These are phyloP conservation scores for Alisma plantagoaquatica DNA, from an alignment of 106 monocot species.

Conservation along the genomic window DNA sequence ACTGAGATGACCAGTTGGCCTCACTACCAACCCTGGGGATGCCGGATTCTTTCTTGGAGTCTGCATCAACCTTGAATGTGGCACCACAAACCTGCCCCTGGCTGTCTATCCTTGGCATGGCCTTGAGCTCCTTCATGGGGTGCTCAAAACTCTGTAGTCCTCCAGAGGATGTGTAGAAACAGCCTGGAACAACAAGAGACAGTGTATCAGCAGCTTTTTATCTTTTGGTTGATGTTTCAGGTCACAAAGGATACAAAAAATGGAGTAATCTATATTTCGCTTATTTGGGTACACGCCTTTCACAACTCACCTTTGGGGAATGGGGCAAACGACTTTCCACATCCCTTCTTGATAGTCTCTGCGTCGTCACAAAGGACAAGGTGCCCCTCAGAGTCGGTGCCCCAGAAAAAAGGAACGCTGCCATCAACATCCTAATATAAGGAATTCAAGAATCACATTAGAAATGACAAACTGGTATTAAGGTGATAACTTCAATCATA, in stretches of 20 bases:
- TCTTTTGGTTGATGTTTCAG: constrained; percentile 20
- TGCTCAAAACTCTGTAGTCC: constrained; percentile 86
- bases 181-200: constrained; percentile 44
- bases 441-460: background rate
- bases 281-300: constrained; percentile 6
- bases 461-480: background rate
- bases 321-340: constrained; percentile 77
- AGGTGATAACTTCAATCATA: too few relatives aligned
- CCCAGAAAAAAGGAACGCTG: constrained; percentile 78
- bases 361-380: constrained; percentile 63
- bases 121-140: constrained; percentile 54
- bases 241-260: constrained; percentile 46
- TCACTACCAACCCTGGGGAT: constrained; percentile 60
- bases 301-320: constrained; percentile 74
- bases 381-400: constrained; percentile 46
- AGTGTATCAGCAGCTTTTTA: constrained; percentile 37
- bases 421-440: constrained; percentile 60
- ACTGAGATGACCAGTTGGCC: constrained; percentile 41
- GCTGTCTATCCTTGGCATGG: constrained; percentile 84
- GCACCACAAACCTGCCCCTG: constrained; percentile 50
- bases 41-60: constrained; percentile 12
- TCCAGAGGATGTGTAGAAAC: constrained; percentile 65
- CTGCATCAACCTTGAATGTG: constrained; percentile 19
- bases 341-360: constrained; percentile 50
- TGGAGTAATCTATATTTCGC: too few relatives aligned